phyloP scores from a whole-genome alignment of 306 rosid genomes.

The Elaeagnus macrophylla region DNA sequence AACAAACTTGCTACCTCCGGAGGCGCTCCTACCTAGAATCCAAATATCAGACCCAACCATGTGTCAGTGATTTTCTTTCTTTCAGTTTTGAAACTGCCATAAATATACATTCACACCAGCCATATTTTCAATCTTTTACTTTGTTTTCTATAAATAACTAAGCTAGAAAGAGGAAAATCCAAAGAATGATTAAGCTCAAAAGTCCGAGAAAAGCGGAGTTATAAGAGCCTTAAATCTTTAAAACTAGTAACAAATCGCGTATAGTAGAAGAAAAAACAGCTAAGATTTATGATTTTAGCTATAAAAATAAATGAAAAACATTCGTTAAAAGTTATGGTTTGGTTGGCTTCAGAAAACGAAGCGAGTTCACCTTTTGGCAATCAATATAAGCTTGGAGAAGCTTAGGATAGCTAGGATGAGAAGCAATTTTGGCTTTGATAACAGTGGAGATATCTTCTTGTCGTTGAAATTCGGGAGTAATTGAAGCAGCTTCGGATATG shows the following conservation, averaged over 20 bases:
- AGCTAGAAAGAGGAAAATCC: too few relatives aligned
- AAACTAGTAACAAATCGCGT: too few relatives aligned
- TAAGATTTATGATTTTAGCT: too few relatives aligned
- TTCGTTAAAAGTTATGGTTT: neutral
- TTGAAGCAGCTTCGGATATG: slow-evolving; percentile 30
- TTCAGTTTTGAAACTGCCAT: neutral
- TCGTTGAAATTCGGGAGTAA: slow-evolving; percentile 35
- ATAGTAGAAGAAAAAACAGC: too few relatives aligned
- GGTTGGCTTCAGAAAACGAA: neutral
- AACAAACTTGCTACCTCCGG: slow-evolving; percentile 71
- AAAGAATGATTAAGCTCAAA: too few relatives aligned
- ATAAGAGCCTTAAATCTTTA: too few relatives aligned
- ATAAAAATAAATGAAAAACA: too few relatives aligned
- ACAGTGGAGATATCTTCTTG: slow-evolving; percentile 37
- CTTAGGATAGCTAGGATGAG: slow-evolving; percentile 82
- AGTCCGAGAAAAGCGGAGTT: too few relatives aligned
- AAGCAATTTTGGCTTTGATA: slow-evolving; percentile 80
- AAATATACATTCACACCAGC: neutral
- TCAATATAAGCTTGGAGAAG: slow-evolving; percentile 86
- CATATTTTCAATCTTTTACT: neutral
- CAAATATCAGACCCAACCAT: neutral
- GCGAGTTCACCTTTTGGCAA: slow-evolving; percentile 69
- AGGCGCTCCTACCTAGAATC: slow-evolving; percentile 80
- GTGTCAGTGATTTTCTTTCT: neutral
- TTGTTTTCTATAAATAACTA: too few relatives aligned